Evolutionary conservation across 2,329 filamentous ascomycete genomes (phyloP).

Genomic region (Pezicula neosporulosa): DNA sequence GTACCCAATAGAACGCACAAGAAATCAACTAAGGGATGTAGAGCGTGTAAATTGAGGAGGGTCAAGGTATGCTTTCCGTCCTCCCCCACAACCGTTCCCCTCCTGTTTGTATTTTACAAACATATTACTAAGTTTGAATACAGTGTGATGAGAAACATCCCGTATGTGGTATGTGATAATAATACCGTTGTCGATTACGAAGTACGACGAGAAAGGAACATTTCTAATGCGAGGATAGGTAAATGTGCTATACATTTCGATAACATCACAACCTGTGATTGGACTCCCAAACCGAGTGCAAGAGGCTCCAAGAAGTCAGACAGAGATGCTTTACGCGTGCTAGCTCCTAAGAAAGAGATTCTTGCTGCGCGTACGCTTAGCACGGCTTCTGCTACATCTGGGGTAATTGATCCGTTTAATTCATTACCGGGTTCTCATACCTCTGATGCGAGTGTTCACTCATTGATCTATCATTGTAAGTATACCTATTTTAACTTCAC

Average conservation of each 20-base stretch:
- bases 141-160: constrained; percentile 14
- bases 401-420: constrained; percentile 10
- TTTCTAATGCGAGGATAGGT: background rate
- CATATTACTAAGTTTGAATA: background rate
- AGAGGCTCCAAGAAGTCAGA: background rate
- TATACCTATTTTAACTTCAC: too few species aligned
- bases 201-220: too few species aligned
- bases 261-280: constrained; percentile 14
- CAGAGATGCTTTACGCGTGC: background rate
- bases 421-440: constrained; percentile 5
- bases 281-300: background rate
- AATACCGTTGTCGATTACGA: too few species aligned
- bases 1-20: constrained; percentile 10
- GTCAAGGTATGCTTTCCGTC: constrained; percentile 10
- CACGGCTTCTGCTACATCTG: background rate
- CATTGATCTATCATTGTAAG: constrained; percentile 13
- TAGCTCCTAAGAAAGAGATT: background rate
- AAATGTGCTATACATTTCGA: constrained; percentile 14
- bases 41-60: constrained; percentile 13
- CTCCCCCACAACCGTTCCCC: too few species aligned
- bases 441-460: constrained; percentile 8
- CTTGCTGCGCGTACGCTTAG: background rate
- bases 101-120: too few species aligned
- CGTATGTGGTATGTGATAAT: constrained; percentile 2
- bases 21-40: constrained; percentile 12